Conservation (phyloP, 371 early-diverging fungal genomes). For the Mucor mucedo region DNA sequence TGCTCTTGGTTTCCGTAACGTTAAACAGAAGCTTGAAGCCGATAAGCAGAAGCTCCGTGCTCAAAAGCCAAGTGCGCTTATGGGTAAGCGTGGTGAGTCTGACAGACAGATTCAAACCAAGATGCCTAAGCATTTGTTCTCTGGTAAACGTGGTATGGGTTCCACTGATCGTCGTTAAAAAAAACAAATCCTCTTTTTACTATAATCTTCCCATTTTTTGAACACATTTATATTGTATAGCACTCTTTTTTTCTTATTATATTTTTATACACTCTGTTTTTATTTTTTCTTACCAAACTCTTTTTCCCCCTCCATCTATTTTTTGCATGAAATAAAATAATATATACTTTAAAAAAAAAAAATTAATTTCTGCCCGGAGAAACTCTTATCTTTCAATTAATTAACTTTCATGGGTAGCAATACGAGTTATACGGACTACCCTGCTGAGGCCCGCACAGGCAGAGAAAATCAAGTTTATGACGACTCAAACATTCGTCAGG, state of each 20-base stretch:
- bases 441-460: slow-evolving; percentile 51
- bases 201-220: not conserved
- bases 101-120: slow-evolving; percentile 88
- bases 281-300: not conserved
- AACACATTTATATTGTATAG: not conserved
- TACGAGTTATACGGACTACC: slow-evolving; percentile 14
- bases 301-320: not conserved
- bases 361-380: not conserved
- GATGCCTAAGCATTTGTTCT: slow-evolving; percentile 97
- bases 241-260: not conserved
- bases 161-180: slow-evolving; percentile 83
- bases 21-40: slow-evolving; percentile 69
- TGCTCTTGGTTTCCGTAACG: slow-evolving; percentile 79
- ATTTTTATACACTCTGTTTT: slow-evolving; percentile 4
- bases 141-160: slow-evolving; percentile 88
- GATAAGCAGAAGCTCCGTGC: slow-evolving; percentile 76
- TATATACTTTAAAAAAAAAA: not conserved
- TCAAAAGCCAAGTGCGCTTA: slow-evolving; percentile 65
- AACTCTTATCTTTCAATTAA: slow-evolving; percentile 1
- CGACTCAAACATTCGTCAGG: slow-evolving; percentile 46
- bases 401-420: slow-evolving; percentile 2
- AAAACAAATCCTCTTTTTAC: not conserved
- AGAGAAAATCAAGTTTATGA: slow-evolving; percentile 56
- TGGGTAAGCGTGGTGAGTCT: slow-evolving; percentile 90
- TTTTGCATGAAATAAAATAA: slow-evolving; percentile 9